Evolutionary conservation across 345 rosid genomes (phyloP), one percentile per base, ranked within the genome.

Genomic region (Gossypium thurberi): DNA sequence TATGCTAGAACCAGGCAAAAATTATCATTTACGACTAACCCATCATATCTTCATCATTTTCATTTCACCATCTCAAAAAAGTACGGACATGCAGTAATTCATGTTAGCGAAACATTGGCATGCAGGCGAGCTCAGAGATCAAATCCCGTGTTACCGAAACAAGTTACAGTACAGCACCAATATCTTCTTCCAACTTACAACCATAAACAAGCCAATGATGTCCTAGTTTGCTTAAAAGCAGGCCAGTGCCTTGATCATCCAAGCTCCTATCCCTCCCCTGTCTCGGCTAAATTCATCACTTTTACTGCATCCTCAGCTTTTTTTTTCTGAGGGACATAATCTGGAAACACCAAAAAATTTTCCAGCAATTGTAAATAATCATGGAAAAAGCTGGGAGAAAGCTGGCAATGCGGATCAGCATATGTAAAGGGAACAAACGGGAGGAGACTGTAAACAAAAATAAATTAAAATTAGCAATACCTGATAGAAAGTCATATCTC

Each of bases 401-500:
- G 7, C 40, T 33, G 6, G 40, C 40, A 33, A 33, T 33, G 40
- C 7, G 40, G 40, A 33, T 13, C 18, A 23, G 15, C 57, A 8
- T 13, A 7, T 1, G n/a, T 13, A 66, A 14, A 23, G 62, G 61
- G 61, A 56, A 56, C 28, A 55, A 65, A 64, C 1, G 33, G n/a
- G 44, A 65, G 17, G 33, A 65, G 53, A 33, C 40, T 17, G 0
- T 4, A 17, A 28, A 50, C 51, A 56, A 7, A 51, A 14, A 46
- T 12, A 46, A 51, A 57, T 57, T 4, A 57, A 42, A 53, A 44
- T 63, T 12, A 51, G 8, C 26, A 72, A 61, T 81, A 93, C 98
- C 97, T 40, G 91, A 87, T 84, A 94, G 90, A 73, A 94, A 94
- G 78, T 91, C 94, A 12, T 88, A 91, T 85, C 86, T 84, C 70